A percentile compares a stretch with the other conserved stretches of the same genome.
phyloP scores from a whole-genome alignment of 768 basidiomycete genomes.

The Lactifluus volemus region DNA sequence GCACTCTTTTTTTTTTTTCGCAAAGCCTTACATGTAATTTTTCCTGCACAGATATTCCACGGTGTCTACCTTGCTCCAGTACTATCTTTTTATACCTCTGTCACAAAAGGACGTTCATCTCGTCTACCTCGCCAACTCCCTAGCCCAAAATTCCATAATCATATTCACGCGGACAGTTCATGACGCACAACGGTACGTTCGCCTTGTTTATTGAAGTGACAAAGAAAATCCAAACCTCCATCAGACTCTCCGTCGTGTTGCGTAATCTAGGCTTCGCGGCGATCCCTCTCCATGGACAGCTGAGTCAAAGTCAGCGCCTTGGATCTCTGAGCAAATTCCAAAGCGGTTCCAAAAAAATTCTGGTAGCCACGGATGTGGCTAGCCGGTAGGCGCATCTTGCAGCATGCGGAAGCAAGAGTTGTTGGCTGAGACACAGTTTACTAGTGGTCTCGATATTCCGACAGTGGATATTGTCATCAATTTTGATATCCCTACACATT shows the following conservation, averaged over 20 bases:
- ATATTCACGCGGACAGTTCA: conserved; percentile 95
- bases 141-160: conserved; percentile 90
- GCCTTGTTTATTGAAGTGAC: not conserved
- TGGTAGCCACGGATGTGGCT: conserved; percentile 96
- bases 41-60: conserved; percentile 73
- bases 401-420: not conserved
- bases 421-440: not conserved
- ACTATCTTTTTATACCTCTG: conserved; percentile 90
- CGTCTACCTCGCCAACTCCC: conserved; percentile 77
- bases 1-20: not conserved
- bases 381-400: conserved; percentile 51
- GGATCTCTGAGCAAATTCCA: conserved; percentile 95
- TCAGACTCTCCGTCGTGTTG: conserved; percentile 78
- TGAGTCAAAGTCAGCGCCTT: conserved; percentile 87
- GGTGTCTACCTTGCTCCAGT: conserved; percentile 88
- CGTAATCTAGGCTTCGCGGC: conserved; percentile 90
- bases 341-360: conserved; percentile 79
- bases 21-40: not conserved
- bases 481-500: conserved; percentile 95
- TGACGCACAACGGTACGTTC: conserved; percentile 69
- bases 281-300: conserved; percentile 90
- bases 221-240: not conserved
- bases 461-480: conserved; percentile 96
- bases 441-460: conserved; percentile 89
- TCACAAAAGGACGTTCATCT: conserved; percentile 89